phyloP scores from a whole-genome alignment of 2,329 filamentous ascomycete genomes.

The Lasiodiplodia hormozganensis region DNA sequence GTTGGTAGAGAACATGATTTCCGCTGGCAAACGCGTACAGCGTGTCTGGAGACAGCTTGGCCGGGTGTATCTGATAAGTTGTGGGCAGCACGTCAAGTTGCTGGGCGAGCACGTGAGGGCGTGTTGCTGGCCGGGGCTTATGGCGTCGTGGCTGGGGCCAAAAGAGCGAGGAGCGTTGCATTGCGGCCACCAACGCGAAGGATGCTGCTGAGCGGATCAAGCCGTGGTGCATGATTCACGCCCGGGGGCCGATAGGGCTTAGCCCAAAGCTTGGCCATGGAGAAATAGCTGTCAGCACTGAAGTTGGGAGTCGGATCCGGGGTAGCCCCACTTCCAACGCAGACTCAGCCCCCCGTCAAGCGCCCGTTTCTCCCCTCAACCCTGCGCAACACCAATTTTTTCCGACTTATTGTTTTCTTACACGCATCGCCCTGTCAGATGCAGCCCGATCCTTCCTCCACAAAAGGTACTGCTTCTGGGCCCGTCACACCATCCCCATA shows the following conservation, averaged over 20 bases:
- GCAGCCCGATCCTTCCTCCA: not conserved
- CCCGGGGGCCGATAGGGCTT: not conserved
- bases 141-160: not conserved
- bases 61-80: constrained; percentile 12
- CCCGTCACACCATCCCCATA: not conserved
- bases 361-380: too few species aligned
- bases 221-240: not conserved
- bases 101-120: not conserved
- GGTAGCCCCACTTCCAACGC: too few species aligned
- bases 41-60: not conserved
- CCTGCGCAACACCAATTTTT: not conserved
- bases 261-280: not conserved
- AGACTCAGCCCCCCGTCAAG: too few species aligned
- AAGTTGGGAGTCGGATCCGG: too few species aligned
- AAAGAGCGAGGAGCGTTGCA: not conserved
- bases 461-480: not conserved
- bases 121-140: constrained; percentile 5
- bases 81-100: not conserved
- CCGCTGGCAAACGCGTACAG: not conserved
- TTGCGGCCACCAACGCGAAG: constrained; percentile 12
- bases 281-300: not conserved
- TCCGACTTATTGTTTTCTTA: not conserved
- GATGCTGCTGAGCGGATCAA: not conserved
- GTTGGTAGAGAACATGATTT: constrained; percentile 4
- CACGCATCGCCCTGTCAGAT: constrained; percentile 1